Evolutionary conservation across 2,329 filamentous ascomycete species (phyloP), one percentile per base, ranked within the genome.

Genomic region (Aspergillus fischeri): DNA sequence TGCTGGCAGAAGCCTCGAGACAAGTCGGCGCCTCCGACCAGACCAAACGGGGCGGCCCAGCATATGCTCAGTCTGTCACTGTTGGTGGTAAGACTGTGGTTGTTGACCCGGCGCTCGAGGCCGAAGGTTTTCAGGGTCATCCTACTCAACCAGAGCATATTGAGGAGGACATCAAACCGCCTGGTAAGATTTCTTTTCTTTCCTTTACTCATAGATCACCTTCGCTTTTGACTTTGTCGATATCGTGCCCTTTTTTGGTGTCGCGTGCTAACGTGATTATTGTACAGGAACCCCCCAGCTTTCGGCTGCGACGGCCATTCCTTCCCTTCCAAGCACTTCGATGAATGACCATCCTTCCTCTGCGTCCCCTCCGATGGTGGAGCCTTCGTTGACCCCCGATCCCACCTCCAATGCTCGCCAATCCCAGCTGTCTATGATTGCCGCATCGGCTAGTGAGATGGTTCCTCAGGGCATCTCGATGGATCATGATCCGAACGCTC

Each of bases 1-100:
- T 92, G 4, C 80, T 96, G 24, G 92, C 92, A 32, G 92, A 96
- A 74, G 92, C 92, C 0, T 95, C 92, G 51, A 84, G 91, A 52
- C 90, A 90, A 71, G 84, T 94, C 57, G 89, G 82, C 59, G 78
- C 77, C 4, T 75, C 75, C 61, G 69, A 81, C 70, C 59, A 80
- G 74, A 64, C 76, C 73, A 71, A 80, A 74, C 64, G 72, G 38
- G 60, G 61, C 69, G 63, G 69, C 49, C 57, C 71, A 67, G 69
- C 70, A 56, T 70, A 72, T 60, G 68, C 73, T n/a, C 73, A 75
- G 61, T 69, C 72, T 10, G 67, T 77, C 59, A 75, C 73, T 42
- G 72, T 73, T 21, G 73, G 73, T 54, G 73, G 73, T 10, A 75
- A 75, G 63, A 75, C 72, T 1, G 72, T 75, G 17, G 70, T 77